A percentile compares a stretch with the other conserved stretches of the same genome.
Conservation (phyloP, 202 grass and related monocot genomes). For the Panicum virgatum region DNA sequence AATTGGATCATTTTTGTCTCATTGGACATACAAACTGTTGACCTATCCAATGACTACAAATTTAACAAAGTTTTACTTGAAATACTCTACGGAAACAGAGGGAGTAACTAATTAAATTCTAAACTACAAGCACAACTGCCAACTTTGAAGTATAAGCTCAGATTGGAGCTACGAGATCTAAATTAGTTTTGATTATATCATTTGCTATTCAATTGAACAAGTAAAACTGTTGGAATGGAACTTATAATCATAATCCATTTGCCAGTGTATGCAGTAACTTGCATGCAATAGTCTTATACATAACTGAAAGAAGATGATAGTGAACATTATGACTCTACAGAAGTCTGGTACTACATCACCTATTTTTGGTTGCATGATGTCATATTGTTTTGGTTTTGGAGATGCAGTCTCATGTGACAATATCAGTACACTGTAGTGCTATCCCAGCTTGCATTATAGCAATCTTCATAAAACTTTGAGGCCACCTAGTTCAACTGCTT, state of each 20-base stretch:
- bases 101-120: not conserved
- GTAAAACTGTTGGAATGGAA: not conserved
- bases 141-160: not conserved
- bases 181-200: not conserved
- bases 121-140: not conserved
- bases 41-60: not conserved
- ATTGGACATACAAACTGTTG: not conserved
- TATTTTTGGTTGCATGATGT: not conserved
- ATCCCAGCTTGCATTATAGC: not conserved
- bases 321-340: not conserved
- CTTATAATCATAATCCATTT: not conserved
- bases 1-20: not conserved
- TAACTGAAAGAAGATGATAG: not conserved
- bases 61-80: not conserved
- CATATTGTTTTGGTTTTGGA: not conserved
- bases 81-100: not conserved
- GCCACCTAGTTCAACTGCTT: not conserved
- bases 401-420: not conserved
- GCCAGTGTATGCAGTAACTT: not conserved
- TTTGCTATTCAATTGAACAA: not conserved
- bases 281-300: not conserved
- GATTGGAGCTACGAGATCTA: not conserved
- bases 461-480: not conserved
- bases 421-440: not conserved
- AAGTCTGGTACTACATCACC: not conserved